phyloP scores from a whole-genome alignment of 192 early-diverging fungal species.

The Coemansia sp. region DNA sequence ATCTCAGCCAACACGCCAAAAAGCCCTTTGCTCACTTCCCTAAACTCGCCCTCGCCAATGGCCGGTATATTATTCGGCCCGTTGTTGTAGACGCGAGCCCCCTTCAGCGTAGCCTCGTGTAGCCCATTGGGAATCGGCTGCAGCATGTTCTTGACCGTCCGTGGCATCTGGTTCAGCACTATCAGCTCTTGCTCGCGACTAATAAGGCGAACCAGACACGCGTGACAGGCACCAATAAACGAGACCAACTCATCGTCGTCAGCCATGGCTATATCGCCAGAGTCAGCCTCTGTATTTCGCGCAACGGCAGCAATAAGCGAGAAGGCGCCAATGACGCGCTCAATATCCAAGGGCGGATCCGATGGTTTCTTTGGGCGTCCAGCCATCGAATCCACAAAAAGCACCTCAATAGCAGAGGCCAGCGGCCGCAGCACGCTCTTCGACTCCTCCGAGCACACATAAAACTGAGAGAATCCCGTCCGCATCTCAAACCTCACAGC shows the following conservation, averaged over 20 bases:
- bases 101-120: constrained; percentile 34
- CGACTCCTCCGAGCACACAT: constrained; percentile 14
- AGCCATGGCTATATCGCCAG: neutral
- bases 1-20: constrained; percentile 4
- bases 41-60: neutral
- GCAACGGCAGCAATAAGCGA: constrained; percentile 16
- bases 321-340: constrained; percentile 24
- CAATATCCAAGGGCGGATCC: constrained; percentile 32
- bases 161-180: constrained; percentile 37
- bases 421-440: constrained; percentile 13
- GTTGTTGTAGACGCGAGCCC: constrained; percentile 31
- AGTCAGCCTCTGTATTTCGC: neutral
- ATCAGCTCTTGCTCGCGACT: constrained; percentile 40
- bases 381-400: constrained; percentile 24
- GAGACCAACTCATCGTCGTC: constrained; percentile 12
- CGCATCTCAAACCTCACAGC: constrained; percentile 46
- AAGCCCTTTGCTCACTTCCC: constrained; percentile 3
- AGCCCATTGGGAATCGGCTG: constrained; percentile 46
- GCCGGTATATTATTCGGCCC: constrained; percentile 23
- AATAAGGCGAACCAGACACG: constrained; percentile 24
- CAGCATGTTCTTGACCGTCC: constrained; percentile 39
- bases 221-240: constrained; percentile 24
- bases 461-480: constrained; percentile 31
- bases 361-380: constrained; percentile 19
- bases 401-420: constrained; percentile 19